These are phyloP conservation scores for Mallotus repandus DNA, from an alignment of 441 rosid genomes.

Conservation along the genomic window DNA sequence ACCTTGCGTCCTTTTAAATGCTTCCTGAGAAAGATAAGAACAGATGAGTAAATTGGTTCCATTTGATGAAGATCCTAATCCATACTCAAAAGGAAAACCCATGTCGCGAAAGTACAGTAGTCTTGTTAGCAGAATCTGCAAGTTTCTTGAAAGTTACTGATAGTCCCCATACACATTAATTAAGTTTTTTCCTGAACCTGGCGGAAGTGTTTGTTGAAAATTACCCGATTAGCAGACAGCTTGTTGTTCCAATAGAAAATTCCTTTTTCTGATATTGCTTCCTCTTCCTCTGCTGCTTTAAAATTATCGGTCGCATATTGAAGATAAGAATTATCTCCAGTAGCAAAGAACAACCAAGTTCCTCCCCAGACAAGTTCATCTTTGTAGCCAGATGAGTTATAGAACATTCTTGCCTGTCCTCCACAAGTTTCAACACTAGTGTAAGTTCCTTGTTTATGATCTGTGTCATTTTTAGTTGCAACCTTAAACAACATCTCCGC, in stretches of 20 bases:
- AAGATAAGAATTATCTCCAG: constrained; percentile 49
- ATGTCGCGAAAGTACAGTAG: constrained; percentile 47
- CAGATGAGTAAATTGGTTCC: constrained; percentile 40
- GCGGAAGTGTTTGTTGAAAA: background rate
- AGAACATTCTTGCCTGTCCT: constrained; percentile 42
- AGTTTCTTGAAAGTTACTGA: background rate
- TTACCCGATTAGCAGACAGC: constrained; percentile 45
- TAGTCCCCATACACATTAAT: background rate
- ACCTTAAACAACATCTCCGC: constrained; percentile 41
- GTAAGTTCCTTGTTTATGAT: constrained; percentile 33
- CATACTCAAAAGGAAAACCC: constrained; percentile 42
- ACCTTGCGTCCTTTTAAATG: constrained; percentile 44
- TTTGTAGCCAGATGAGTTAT: constrained; percentile 47
- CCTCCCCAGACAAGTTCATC: constrained; percentile 62
- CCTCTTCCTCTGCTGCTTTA: constrained; percentile 38
- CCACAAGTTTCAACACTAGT: constrained; percentile 39
- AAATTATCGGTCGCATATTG: constrained; percentile 38
- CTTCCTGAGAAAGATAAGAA: constrained; percentile 40
- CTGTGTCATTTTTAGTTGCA: constrained; percentile 28
- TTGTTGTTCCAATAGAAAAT: constrained; percentile 65
- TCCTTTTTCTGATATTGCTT: constrained; percentile 40
- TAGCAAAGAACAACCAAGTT: constrained; percentile 60
- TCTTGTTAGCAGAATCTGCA: constrained; percentile 51
- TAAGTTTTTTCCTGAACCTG: background rate
- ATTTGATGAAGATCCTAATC: constrained; percentile 33